Base-by-base conservation (phyloP, 2,329 filamentous ascomycete species). In the Triangularia setosa region DNA sequence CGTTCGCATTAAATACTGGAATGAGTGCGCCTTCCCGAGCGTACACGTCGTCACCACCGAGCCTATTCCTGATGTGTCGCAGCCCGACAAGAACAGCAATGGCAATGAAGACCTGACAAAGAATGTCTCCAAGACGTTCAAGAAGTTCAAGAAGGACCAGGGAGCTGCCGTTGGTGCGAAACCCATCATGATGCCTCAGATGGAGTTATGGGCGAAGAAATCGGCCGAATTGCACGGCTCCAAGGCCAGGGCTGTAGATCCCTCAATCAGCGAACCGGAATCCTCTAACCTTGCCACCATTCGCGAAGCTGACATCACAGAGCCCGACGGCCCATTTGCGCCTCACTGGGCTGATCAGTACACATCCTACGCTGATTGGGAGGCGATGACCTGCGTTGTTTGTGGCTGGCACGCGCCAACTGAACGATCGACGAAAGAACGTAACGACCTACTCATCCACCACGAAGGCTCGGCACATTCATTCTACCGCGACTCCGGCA, bases 1-100 rank as follows among this genome's bases (percentile, higher is more conserved):
- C 0, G 76, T 91, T 64, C 86, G 87, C 65, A 82, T 93, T 52
- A 87, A 87, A 72, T 94, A 94, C 74, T 92, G 91, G 84, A 90
- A 93, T 71, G 83, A 87, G 60, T 85, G 87, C 24, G 88, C 87
- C 1, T 94, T 91, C 71, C 88, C 87, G 1, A 90, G 83, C 54
- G 86, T 90, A 69, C 78, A 86, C 40, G 76, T 85, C 1, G 80
- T 91, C 3, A 84, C 86, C n/a, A 74, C 79, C 3, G 79, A 82
- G 18, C 79, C 83, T 0, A 77, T 79, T 14, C 55, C 64, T 5
- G 65, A 48, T 69, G 75, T 44, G 64, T 77, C 28, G 77, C 76
- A 61, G 21, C 66, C 79, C 1, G 79, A 81, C n/a, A 75, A 75
- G 28, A 71, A 75, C 3, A 77, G 72, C 6, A 72, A 77, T 62